These are phyloP conservation scores for Suhomyces faveliae DNA, from an alignment of 805 yeast species.

Conservation along the genomic window DNA sequence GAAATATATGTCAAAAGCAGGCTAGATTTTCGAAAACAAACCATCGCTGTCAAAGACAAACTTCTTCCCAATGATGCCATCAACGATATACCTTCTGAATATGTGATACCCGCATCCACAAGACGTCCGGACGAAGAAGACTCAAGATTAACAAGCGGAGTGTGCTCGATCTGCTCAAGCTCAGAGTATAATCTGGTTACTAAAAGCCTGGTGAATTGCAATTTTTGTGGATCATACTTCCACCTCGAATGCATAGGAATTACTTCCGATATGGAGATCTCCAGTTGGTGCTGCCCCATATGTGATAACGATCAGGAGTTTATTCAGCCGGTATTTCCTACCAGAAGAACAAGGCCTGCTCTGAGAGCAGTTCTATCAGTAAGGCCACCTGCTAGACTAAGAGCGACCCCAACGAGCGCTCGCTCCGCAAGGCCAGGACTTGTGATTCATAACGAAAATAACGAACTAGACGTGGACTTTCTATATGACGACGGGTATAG, in stretches of 20 bases:
- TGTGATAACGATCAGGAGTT: slow-evolving; percentile 45
- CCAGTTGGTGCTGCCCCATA: slow-evolving; percentile 50
- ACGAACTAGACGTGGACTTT: slow-evolving; percentile 32
- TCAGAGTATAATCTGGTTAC: slow-evolving; percentile 27
- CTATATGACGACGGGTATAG: slow-evolving; percentile 17
- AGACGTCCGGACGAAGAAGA: slow-evolving; percentile 3
- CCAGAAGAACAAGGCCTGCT: neutral
- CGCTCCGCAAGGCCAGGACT: slow-evolving; percentile 13
- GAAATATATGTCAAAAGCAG: slow-evolving; percentile 24
- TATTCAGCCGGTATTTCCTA: neutral
- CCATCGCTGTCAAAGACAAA: slow-evolving; percentile 28
- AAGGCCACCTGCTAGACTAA: neutral
- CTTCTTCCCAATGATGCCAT: slow-evolving; percentile 36
- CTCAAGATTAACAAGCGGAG: slow-evolving; percentile 14
- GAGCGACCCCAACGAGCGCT: neutral
- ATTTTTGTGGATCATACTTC: slow-evolving; percentile 38
- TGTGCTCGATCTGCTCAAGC: slow-evolving; percentile 35
- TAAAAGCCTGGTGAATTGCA: slow-evolving; percentile 24
- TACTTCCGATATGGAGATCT: slow-evolving; percentile 7
- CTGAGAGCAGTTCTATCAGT: neutral
- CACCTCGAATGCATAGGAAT: slow-evolving; percentile 43
- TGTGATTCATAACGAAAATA: slow-evolving; percentile 28
- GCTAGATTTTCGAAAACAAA: slow-evolving; percentile 9
- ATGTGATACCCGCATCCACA: slow-evolving; percentile 20
- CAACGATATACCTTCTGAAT: slow-evolving; percentile 37